Conservation (phyloP, 208 protist genomes). For the Trypanosoma rangeli region DNA sequence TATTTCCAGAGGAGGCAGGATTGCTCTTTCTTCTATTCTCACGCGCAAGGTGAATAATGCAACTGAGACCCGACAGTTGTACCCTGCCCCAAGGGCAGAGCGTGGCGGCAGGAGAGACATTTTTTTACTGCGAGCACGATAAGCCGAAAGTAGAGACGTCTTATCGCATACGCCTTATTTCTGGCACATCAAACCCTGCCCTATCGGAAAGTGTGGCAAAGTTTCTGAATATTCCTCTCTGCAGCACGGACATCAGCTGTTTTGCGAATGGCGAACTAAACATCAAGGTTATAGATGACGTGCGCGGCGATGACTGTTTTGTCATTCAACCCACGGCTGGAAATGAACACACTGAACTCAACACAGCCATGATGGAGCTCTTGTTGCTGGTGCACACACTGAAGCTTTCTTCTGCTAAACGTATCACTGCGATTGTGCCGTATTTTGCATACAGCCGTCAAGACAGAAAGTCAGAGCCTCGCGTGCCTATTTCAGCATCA, state of each 20-base stretch:
- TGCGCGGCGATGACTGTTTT: constrained; percentile 95
- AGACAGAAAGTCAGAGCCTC: constrained; percentile 95
- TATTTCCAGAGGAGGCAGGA: neutral
- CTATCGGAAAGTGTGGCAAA: constrained; percentile 82
- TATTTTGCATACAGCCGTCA: constrained; percentile 96
- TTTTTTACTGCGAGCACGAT: constrained; percentile 80
- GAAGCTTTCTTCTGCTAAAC: constrained; percentile 88
- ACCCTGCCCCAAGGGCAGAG: constrained; percentile 41
- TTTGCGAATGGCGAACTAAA: constrained; percentile 93
- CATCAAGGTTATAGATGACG: constrained; percentile 94
- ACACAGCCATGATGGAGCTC: constrained; percentile 92
- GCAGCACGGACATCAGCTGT: constrained; percentile 76
- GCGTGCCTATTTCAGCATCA: constrained; percentile 95
- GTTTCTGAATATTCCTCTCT: constrained; percentile 77
- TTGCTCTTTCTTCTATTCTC: neutral
- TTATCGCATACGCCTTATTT: constrained; percentile 87
- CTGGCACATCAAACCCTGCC: constrained; percentile 79
- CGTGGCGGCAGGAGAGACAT: constrained; percentile 75
- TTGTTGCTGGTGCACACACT: constrained; percentile 90
- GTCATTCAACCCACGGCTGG: constrained; percentile 94
- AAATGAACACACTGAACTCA: constrained; percentile 67
- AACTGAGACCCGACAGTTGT: neutral
- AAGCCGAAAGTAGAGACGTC: constrained; percentile 79
- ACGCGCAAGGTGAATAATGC: neutral
- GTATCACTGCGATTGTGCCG: constrained; percentile 96